Conservation (phyloP, 2,329 filamentous ascomycete genomes). For the Botrytis galanthina region DNA sequence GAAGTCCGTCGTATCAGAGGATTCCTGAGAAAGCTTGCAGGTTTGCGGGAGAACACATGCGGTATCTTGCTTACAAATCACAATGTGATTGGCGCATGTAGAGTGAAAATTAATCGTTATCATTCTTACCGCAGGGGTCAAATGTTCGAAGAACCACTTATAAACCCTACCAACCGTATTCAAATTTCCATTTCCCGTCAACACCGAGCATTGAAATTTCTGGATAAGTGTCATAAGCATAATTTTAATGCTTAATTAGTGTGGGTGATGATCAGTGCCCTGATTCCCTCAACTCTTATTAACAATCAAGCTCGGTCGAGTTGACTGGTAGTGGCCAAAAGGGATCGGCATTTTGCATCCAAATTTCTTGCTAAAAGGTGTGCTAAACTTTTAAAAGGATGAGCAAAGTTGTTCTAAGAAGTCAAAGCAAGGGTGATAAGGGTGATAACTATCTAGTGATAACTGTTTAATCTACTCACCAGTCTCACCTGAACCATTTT, state of each 20-base stretch:
- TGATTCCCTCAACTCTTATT: not conserved
- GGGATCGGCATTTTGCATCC: not conserved
- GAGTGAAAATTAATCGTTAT: not conserved
- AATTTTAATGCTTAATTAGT: constrained; percentile 14
- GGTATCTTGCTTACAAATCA: not conserved
- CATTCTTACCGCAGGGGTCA: constrained; percentile 4
- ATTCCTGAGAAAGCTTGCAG: not conserved
- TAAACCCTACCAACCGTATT: constrained; percentile 12
- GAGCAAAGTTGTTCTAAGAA: not conserved
- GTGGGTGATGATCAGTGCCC: not conserved
- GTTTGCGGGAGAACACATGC: not conserved
- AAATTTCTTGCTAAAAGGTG: not conserved
- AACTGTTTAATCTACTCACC: not conserved
- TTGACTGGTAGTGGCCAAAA: not conserved
- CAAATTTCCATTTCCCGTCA: constrained; percentile 2
- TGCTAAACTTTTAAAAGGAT: not conserved
- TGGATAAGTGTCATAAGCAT: constrained; percentile 10
- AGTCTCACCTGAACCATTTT: not conserved
- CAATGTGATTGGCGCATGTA: not conserved
- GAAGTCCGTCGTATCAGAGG: not conserved
- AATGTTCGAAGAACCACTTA: not conserved
- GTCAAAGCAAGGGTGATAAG: constrained; percentile 4
- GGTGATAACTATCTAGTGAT: not conserved
- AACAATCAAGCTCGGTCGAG: constrained; percentile 1
- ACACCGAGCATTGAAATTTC: not conserved